Evolutionary conservation across 2,329 filamentous ascomycete genomes (phyloP).

Genomic region (Neobulgaria alba): DNA sequence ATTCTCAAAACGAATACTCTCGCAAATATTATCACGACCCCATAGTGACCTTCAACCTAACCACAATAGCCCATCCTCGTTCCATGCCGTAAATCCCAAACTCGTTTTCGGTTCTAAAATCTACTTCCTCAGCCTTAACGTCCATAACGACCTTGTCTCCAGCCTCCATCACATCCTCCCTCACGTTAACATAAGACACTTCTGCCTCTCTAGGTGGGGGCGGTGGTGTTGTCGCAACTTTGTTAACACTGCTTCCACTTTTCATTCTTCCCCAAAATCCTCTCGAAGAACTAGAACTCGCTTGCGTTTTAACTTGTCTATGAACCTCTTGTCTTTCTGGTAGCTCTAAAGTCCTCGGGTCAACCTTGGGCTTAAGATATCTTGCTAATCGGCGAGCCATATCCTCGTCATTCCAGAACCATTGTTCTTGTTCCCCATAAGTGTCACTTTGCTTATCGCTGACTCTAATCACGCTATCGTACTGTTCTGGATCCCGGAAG

Average conservation of each 20-base stretch:
- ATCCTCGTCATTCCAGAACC: conserved; percentile 22
- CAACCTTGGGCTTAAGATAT: conserved; percentile 15
- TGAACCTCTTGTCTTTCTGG: conserved; percentile 8
- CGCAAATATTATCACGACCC: no score
- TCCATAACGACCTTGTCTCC: conserved; percentile 18
- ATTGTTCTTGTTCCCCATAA: conserved; percentile 5
- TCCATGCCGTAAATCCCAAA: conserved; percentile 46
- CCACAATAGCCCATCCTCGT: conserved; percentile 23
- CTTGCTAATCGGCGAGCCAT: conserved; percentile 20
- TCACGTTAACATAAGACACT: not conserved
- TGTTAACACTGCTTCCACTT: conserved; percentile 2
- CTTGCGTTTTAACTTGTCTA: not conserved
- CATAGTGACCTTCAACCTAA: conserved; percentile 19
- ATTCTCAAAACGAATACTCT: no score
- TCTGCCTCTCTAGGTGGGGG: conserved; percentile 5
- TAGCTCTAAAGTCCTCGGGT: conserved; percentile 9
- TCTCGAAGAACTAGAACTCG: not conserved
- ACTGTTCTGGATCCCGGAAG: conserved; percentile 13
- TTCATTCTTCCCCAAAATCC: conserved; percentile 19
- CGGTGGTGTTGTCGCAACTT: not conserved
- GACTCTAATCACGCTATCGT: conserved; percentile 16
- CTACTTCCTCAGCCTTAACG: conserved; percentile 34
- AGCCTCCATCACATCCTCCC: conserved; percentile 5
- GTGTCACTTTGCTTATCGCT: conserved; percentile 15
- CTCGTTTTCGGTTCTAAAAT: conserved; percentile 61